Conservation (phyloP, 805 yeast species). For the Wickerhamiella siamensis region DNA sequence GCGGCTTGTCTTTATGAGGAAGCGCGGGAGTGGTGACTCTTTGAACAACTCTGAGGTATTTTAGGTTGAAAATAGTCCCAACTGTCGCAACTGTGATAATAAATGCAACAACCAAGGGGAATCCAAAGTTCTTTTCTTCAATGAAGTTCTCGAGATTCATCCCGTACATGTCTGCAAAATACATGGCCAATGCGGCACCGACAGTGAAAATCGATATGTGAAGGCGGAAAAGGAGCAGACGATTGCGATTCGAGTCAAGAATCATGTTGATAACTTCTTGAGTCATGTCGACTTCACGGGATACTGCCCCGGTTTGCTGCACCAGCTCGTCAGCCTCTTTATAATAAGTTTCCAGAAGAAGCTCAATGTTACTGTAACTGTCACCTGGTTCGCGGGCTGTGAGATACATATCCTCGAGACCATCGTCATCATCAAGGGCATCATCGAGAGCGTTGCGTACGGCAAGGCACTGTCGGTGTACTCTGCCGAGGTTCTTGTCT, state of each 20-base stretch:
- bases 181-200: constrained; percentile 73
- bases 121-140: constrained; percentile 67
- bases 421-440: constrained; percentile 74
- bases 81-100: constrained; percentile 31
- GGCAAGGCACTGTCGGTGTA: constrained; percentile 59
- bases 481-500: constrained; percentile 56
- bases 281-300: constrained; percentile 74
- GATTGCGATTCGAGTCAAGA: constrained; percentile 79
- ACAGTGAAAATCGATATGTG: constrained; percentile 71
- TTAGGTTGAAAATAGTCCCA: constrained; percentile 42
- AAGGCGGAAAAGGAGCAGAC: constrained; percentile 74
- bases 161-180: constrained; percentile 79
- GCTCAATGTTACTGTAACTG: constrained; percentile 50
- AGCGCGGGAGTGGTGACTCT: constrained; percentile 45
- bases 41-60: constrained; percentile 46
- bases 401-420: constrained; percentile 63
- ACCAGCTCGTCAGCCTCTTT: constrained; percentile 88
- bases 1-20: background rate
- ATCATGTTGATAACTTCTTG: constrained; percentile 89
- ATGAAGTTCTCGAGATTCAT: constrained; percentile 91
- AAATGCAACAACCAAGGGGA: constrained; percentile 33
- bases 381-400: constrained; percentile 31
- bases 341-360: constrained; percentile 77
- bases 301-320: constrained; percentile 72
- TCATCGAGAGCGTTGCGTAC: constrained; percentile 76